Base-by-base conservation (phyloP, 2,329 filamentous ascomycete genomes). In the Botrytis sinoallii region DNA sequence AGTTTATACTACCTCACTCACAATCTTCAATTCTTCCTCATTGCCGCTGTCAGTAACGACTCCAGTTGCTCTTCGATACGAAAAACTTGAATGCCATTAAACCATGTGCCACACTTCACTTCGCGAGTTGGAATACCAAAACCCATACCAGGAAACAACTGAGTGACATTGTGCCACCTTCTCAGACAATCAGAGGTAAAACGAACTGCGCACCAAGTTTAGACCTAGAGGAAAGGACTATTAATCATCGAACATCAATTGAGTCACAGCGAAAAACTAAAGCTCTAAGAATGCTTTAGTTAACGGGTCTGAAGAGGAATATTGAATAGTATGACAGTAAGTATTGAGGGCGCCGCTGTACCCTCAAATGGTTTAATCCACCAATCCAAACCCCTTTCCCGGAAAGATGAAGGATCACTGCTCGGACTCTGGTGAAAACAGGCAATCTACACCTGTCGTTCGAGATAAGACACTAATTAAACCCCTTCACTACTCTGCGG, bases 71-170 rank as follows among this genome's bases (percentile, higher is more conserved):
- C 10, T 35, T 60, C 4, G 57, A 60, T 60, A 35, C 35, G 14
- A 20, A 5, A 38, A 14, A 35, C 57, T 60, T 12, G 7, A 38
- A 18, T 14, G 29, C 35, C 32, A 7, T 5, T 22, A 5, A 38
- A 60, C 20, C 0, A 4, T 22, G 57, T 6, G 5, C 6, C 20
- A 25, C 3, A 3, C 8, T 32, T 35, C 0, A 14, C 4, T 25
- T 60, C 22, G 57, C 35, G 29, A 60, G 25, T 60, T 22, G 9
- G 9, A 5, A 10, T 7, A 4, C 2, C 5, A 22, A 32, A 8
- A 32, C 25, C 2, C 12, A 32, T 9, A 60, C 9, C 8, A 60
- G 32, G 32, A 22, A 25, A 22, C 35, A 22, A 38, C 12, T 6
- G 29, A 60, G 4, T 60, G 32, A 38, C 25, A 38, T 38, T 14